These are phyloP conservation scores for Talaromyces sp. DNA, from an alignment of 2,329 filamentous ascomycete genomes.

Conservation along the genomic window DNA sequence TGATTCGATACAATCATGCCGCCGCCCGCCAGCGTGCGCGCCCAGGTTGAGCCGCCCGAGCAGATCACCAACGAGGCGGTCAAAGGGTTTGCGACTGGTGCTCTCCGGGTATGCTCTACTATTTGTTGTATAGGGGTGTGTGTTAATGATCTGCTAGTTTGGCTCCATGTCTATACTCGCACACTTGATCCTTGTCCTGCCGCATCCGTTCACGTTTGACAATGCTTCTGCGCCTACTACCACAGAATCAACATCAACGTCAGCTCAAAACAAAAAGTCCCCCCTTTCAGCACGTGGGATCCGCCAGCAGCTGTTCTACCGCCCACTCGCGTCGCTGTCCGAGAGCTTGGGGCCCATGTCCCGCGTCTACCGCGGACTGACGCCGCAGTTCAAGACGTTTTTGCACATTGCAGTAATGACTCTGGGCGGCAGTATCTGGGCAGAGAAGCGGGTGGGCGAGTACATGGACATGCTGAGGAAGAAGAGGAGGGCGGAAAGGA, in stretches of 20 bases:
- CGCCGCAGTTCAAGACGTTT: constrained; percentile 47
- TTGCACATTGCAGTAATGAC: constrained; percentile 45
- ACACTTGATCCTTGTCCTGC: constrained; percentile 40
- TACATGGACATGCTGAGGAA: constrained; percentile 41
- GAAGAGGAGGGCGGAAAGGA: constrained; percentile 36
- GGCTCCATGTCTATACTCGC: constrained; percentile 42
- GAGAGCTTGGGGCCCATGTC: constrained; percentile 40
- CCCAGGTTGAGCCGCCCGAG: constrained; percentile 36
- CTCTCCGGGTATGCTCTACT: constrained; percentile 32
- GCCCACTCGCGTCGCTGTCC: constrained; percentile 45
- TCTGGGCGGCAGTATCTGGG: constrained; percentile 45
- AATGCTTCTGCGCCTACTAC: constrained; percentile 21
- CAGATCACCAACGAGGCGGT: constrained; percentile 37
- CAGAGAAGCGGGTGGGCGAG: constrained; percentile 41
- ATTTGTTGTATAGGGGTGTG: not conserved
- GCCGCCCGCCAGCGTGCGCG: constrained; percentile 34
- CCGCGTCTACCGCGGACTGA: constrained; percentile 43
- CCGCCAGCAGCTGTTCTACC: constrained; percentile 29
- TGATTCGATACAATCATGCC: constrained; percentile 26
- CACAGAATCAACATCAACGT: not conserved
- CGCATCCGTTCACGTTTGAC: constrained; percentile 38
- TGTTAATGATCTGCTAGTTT: constrained; percentile 25
- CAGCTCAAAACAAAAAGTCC: constrained; percentile 14
- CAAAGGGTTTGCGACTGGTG: constrained; percentile 40
- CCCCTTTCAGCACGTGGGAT: constrained; percentile 26